Conservation (phyloP, 352 stramenopile species). For the Phytopythium chamaehyphon region DNA sequence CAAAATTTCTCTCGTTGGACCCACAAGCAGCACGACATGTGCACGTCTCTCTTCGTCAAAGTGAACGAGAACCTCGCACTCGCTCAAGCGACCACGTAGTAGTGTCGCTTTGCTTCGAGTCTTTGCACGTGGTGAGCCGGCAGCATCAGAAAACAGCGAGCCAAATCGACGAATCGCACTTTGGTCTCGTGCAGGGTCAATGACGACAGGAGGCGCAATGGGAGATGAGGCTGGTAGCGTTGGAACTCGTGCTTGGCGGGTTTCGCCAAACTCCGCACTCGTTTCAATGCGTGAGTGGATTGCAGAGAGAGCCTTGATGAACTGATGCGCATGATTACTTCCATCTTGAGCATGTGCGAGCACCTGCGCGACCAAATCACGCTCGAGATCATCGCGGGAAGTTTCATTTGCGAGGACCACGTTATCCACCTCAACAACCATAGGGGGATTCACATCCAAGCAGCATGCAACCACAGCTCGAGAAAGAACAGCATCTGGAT, state of each 20-base stretch:
- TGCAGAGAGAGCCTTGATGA: conserved; percentile 39
- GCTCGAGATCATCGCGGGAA: conserved; percentile 35
- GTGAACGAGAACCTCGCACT: conserved; percentile 52
- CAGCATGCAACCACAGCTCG: conserved; percentile 36
- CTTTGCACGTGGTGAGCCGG: conserved; percentile 12
- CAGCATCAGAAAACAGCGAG: conserved; percentile 24
- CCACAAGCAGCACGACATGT: conserved; percentile 44
- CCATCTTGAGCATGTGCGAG: conserved; percentile 24
- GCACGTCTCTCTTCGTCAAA: conserved; percentile 46
- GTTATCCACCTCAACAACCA: conserved; percentile 44
- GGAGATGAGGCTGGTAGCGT: conserved; percentile 30
- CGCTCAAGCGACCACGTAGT: conserved; percentile 38
- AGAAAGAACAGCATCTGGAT: conserved; percentile 31
- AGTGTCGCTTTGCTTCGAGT: conserved; percentile 12
- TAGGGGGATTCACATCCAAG: conserved; percentile 35
- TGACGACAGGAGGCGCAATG: conserved; percentile 32
- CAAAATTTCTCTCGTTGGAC: conserved; percentile 41
- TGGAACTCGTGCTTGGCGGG: conserved; percentile 14
- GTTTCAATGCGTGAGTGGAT: conserved; percentile 33
- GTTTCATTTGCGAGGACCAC: conserved; percentile 37
- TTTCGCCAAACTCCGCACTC: background rate
- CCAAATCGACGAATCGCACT: conserved; percentile 45
- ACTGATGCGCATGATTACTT: conserved; percentile 26
- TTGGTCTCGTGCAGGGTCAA: conserved; percentile 42
- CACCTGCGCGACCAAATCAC: conserved; percentile 41